Conservation (phyloP, 345 rosid genomes). For the Moricandia arvensis region DNA sequence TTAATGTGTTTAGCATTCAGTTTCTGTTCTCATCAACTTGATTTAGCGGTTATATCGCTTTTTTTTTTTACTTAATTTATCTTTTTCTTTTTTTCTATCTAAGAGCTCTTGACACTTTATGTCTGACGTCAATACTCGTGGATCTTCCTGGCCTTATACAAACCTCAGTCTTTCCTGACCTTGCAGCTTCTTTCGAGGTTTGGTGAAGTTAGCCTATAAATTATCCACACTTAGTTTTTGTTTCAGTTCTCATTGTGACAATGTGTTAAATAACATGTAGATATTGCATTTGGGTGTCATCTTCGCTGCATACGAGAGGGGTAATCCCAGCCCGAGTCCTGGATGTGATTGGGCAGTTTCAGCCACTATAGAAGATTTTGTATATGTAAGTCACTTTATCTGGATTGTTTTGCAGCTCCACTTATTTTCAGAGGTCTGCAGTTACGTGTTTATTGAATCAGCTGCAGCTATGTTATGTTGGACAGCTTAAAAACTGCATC, state of each 20-base stretch:
- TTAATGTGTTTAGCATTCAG: too few relatives aligned
- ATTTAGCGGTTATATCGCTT: too few relatives aligned
- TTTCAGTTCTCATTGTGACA: neutral
- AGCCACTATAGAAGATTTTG: slow-evolving; percentile 74
- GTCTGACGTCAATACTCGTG: too few relatives aligned
- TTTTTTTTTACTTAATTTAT: too few relatives aligned
- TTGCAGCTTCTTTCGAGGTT: slow-evolving; percentile 93
- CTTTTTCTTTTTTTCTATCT: too few relatives aligned
- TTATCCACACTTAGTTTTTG: neutral
- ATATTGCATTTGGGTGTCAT: slow-evolving; percentile 82
- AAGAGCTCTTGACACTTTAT: too few relatives aligned
- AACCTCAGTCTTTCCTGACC: too few relatives aligned
- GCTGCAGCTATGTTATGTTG: slow-evolving; percentile 11
- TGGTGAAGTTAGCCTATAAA: slow-evolving; percentile 19
- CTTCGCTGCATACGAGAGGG: slow-evolving; percentile 68
- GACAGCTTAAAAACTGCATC: neutral
- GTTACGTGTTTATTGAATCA: neutral
- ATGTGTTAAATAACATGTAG: slow-evolving; percentile 39
- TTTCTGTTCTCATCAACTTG: too few relatives aligned
- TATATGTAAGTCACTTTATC: slow-evolving; percentile 56
- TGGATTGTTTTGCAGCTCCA: slow-evolving; percentile 24
- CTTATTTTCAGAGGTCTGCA: neutral
- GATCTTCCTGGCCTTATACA: too few relatives aligned
- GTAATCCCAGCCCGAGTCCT: slow-evolving; percentile 54
- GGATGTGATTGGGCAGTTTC: slow-evolving; percentile 89